A percentile compares a stretch with the other conserved stretches of the same genome.
Evolutionary conservation across 352 stramenopile genomes (phyloP).

Genomic region (Peronosclerospora sorghi): DNA sequence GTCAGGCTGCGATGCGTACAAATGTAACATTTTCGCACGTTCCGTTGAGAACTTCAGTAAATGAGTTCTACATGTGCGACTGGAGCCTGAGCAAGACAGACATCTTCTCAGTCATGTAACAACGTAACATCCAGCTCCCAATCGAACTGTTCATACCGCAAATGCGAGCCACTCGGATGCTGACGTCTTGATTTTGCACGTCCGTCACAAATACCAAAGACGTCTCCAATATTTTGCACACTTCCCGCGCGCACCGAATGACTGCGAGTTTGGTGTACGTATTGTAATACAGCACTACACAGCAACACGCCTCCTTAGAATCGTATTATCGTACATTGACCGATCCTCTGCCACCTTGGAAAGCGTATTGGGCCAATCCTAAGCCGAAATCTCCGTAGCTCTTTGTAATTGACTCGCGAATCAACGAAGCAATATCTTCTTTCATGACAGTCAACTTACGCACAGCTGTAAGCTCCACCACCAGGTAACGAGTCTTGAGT

Average conservation of each 20-base stretch:
- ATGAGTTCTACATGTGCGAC: slow-evolving; percentile 36
- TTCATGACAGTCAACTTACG: slow-evolving; percentile 42
- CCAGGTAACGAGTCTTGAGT: slow-evolving; percentile 66
- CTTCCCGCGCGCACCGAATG: slow-evolving; percentile 53
- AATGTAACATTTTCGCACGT: slow-evolving; percentile 28
- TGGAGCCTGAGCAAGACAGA: slow-evolving; percentile 28
- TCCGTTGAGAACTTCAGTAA: slow-evolving; percentile 44
- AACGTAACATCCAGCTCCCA: not conserved
- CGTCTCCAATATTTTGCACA: slow-evolving; percentile 64
- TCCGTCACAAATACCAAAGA: slow-evolving; percentile 66
- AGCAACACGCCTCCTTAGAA: slow-evolving; percentile 3
- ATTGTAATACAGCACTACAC: slow-evolving; percentile 56
- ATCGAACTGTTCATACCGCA: slow-evolving; percentile 36
- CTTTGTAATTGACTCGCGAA: slow-evolving; percentile 53
- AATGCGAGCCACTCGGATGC: slow-evolving; percentile 47
- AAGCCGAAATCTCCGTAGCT: slow-evolving; percentile 63
- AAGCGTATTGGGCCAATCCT: slow-evolving; percentile 60
- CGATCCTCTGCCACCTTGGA: slow-evolving; percentile 36
- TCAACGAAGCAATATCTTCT: slow-evolving; percentile 40
- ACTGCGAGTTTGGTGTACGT: slow-evolving; percentile 36
- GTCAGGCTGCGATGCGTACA: slow-evolving; percentile 23
- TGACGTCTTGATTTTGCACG: slow-evolving; percentile 44
- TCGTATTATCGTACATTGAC: not conserved
- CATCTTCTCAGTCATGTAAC: not conserved
- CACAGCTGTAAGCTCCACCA: slow-evolving; percentile 40